Base-by-base conservation (phyloP, 179 eudicot species). In the Beta corolliflora region DNA sequence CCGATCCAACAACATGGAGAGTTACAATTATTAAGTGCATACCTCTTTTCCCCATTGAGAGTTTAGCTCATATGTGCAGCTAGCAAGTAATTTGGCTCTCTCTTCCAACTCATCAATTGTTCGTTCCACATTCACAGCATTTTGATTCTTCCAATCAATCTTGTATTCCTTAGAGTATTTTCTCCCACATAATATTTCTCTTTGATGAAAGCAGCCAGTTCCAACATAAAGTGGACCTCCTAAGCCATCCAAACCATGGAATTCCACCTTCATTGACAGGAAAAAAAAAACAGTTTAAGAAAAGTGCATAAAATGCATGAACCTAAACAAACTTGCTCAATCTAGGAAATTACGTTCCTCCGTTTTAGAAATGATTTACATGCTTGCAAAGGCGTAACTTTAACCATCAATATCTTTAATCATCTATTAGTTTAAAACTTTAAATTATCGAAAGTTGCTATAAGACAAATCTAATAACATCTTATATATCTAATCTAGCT, bases 41-140 rank as follows among this genome's bases (percentile, higher is more conserved):
- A 92, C 97, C 97, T 92, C 89, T 41, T 87, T 88, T 81, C 98
- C 98, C 98, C 98, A 93, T 78, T 88, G 83, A 12, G 92, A 82
- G 79, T 90, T 88, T n/a, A 84, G 36, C 82, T 95, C 99, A 80
- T 80, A 92, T n/a, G 85, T 73, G 73, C 90, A 91, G 78, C 89
- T 89, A 73, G 99, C 97, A 53, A 90, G 82, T 23, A 8, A 79
- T 73, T 87, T 83, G 60, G 85, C 80, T 81, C 83, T 85, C 58
- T 83, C 88, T 85, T 90, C 94, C 81, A 91, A 78, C 76, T 90
- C 90, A 3, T 81, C 53, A 23, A 74, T 70, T 61, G 69, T 80
- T 82, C 81, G 88, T 18, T 74, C 79, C 3, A 65, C 82, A 45
- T 56, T 71, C 7, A 19, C 25, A 5, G 9, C 76, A 61, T 71